Evolutionary conservation across 495 filamentous ascomycete species (phyloP).

Genomic region (Aspergillus bertholletiae): DNA sequence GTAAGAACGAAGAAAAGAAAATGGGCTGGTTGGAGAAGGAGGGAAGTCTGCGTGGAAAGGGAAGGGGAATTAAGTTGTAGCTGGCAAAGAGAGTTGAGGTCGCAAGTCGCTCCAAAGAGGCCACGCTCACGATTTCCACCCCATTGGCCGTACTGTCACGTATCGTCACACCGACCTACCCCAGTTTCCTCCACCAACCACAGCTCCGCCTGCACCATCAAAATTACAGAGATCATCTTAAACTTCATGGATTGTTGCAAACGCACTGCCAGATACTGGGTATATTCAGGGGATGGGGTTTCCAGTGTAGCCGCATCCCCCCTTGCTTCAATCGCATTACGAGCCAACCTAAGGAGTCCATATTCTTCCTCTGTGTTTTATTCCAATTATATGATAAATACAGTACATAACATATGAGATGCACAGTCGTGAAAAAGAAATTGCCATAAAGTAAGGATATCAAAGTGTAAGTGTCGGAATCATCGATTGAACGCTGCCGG

Average conservation of each 20-base stretch:
- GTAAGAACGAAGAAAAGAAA: constrained; percentile 3
- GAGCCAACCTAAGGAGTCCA: not conserved
- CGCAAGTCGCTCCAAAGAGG: constrained; percentile 38
- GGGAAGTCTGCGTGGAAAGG: constrained; percentile 7
- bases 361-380: constrained; percentile 3
- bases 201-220: too few species aligned
- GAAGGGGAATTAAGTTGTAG: constrained; percentile 8
- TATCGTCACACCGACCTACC: constrained; percentile 10
- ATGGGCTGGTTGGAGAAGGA: constrained; percentile 10
- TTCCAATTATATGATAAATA: constrained; percentile 12
- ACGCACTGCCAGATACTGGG: too few species aligned
- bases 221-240: too few species aligned
- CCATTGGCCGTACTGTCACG: constrained; percentile 18
- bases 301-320: too few species aligned
- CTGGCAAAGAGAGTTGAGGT: constrained; percentile 17
- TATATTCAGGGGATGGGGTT: too few species aligned
- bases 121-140: constrained; percentile 43
- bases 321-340: too few species aligned
- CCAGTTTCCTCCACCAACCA: constrained; percentile 9
- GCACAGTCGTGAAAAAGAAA: constrained; percentile 20
- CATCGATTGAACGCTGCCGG: constrained; percentile 21
- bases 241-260: too few species aligned
- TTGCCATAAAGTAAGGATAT: constrained; percentile 11
- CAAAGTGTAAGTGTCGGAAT: not conserved
- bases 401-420: constrained; percentile 19